Evolutionary conservation across 2,329 filamentous ascomycete genomes (phyloP), one percentile per base, ranked within the genome.

Genomic region (Fusarium pininemorale): DNA sequence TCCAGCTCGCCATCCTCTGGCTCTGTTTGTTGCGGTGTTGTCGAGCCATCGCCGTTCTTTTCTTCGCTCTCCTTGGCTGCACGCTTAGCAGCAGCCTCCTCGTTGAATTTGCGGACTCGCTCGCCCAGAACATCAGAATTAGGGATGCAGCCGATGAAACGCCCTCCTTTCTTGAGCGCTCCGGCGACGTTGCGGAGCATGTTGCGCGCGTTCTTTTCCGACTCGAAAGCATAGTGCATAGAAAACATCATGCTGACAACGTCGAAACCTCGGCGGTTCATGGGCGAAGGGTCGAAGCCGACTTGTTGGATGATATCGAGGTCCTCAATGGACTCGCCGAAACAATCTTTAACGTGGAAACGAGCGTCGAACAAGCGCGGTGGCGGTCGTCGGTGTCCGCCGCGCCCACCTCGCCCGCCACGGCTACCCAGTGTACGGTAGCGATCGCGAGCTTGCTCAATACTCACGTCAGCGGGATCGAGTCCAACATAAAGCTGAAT

Each of bases 201-300:
- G 72, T 90, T 93, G 50, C 94, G 90, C 5, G 96, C 94, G 82
- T 98, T 97, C 54, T 90, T 90, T 82, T 99, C 96, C 59, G 88
- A 94, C 85, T 98, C 96, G 77, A 98, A 99, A 11, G 96, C 95
- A 82, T 99, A 99, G 84, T 99, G 96, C 91, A 99, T 96, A 79
- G 95, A 97, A 83, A 99, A 99, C 96, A 99, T 99, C 90, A 98
- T 98, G 80, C 93, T 95, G 72, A 99, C 96, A 47, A 98, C 93
- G 81, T 99, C 96, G 78, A 98, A 99, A 8, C 96, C 95, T 63
- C 92, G 92, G 60, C 90, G 90, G 70, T 91, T 82, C 90, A 93
- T 84, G 86, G 93, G 78, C 85, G 91, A 92, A 1, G 89, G 86
- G 79, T 97, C 94, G 77, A 98, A 98, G 28, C 96, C 96, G 37